A percentile compares a stretch with the other conserved stretches of the same genome.
phyloP scores from a whole-genome alignment of 345 rosid species.

The Gossypium rotundifolium region DNA sequence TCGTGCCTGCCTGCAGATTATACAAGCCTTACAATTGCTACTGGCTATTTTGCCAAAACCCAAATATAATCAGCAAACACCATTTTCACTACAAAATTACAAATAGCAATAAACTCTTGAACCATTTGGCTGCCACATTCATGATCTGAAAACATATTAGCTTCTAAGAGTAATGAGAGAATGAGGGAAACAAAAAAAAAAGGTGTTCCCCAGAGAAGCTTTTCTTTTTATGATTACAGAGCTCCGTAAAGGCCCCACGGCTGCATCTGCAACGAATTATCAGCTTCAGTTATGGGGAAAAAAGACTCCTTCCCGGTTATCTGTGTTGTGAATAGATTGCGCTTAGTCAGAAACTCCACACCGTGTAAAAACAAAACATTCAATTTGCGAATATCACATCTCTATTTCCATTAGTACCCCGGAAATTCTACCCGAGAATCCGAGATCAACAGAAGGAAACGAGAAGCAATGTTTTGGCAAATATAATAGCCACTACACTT shows the following conservation, averaged over 20 bases:
- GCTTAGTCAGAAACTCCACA: neutral
- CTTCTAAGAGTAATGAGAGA: neutral
- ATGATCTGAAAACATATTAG: neutral
- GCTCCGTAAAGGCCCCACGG: neutral
- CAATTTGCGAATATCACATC: neutral
- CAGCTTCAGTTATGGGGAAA: neutral
- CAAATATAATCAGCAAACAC: neutral
- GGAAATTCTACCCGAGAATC: neutral
- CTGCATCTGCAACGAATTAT: neutral
- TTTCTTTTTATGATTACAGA: constrained; percentile 1
- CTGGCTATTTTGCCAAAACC: neutral
- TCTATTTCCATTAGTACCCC: neutral
- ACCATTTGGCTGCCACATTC: neutral
- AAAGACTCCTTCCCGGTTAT: neutral
- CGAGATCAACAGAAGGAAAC: neutral
- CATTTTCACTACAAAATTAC: constrained; percentile 1
- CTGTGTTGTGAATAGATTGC: neutral
- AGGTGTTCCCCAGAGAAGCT: neutral
- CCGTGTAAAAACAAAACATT: neutral
- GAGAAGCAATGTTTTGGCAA: neutral
- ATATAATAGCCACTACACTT: neutral
- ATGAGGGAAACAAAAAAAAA: neutral
- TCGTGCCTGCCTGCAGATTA: neutral
- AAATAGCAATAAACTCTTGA: neutral
- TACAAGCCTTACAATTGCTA: neutral